Conservation (phyloP, 1,284 basidiomycete species). For the Fereydounia khargensis region DNA sequence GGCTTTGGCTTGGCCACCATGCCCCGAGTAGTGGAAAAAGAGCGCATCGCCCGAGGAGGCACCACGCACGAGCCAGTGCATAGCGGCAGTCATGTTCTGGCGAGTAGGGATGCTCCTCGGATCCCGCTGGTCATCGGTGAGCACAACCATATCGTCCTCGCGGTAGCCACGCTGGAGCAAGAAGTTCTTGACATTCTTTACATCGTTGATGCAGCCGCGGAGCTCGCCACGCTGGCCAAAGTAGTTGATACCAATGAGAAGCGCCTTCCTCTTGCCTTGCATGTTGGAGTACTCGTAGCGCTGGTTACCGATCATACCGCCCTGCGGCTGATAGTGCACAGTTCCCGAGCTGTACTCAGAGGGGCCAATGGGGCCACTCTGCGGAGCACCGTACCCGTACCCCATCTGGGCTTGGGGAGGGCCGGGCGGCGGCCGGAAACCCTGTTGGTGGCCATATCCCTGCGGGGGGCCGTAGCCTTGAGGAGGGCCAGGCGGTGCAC, state of each 20-base stretch:
- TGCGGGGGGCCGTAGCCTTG: conserved; percentile 23
- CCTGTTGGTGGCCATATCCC: conserved; percentile 36
- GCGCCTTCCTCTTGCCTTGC: conserved; percentile 54
- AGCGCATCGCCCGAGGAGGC: conserved; percentile 53
- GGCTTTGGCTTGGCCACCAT: conserved; percentile 55
- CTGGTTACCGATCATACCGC: conserved; percentile 44
- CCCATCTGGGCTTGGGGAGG: conserved; percentile 27
- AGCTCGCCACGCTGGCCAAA: conserved; percentile 43
- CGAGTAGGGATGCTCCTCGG: conserved; percentile 52
- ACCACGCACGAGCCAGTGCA: conserved; percentile 55
- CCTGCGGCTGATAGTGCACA: conserved; percentile 46
- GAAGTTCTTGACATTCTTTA: conserved; percentile 54
- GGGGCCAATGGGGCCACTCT: conserved; percentile 35
- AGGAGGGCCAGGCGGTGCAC: too few relatives aligned
- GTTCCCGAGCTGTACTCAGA: conserved; percentile 39
- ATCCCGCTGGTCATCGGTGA: conserved; percentile 50
- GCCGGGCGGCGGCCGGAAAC: too few relatives aligned
- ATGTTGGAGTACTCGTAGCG: conserved; percentile 53
- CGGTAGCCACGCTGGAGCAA: conserved; percentile 52
- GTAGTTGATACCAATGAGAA: conserved; percentile 57
- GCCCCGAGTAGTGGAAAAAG: conserved; percentile 56
- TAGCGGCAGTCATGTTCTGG: conserved; percentile 56
- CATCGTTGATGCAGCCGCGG: conserved; percentile 56
- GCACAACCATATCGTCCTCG: conserved; percentile 55
- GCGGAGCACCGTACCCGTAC: conserved; percentile 20